Evolutionary conservation across 805 yeast species (phyloP), one percentile per base, ranked within the genome.

Genomic region (Starmera caribaea): DNA sequence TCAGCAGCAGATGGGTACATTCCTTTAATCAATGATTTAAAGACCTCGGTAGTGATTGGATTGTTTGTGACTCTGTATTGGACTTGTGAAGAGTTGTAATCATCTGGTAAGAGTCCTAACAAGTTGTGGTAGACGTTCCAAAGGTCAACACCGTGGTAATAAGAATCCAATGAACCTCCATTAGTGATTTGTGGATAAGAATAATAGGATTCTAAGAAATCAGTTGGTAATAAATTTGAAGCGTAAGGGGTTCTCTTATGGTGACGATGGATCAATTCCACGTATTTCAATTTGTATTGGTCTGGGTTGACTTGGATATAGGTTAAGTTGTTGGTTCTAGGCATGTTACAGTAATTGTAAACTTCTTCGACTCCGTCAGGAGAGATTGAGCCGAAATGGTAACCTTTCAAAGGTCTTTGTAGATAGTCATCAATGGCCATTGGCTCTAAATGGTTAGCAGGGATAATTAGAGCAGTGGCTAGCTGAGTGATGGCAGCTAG

Each of bases 341-440:
- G 73, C 71, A 67, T 68, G 46, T 60, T 60, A 46, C 73, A 67
- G 48, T 64, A 67, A 54, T 66, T 59, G 48, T 67, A 67, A 12
- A 45, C 51, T 27, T 67, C 66, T 34, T 59, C 59, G 15, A 41
- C 48, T 14, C 55, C 59, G 12, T 39, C 12, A 21, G 48, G 49
- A 28, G 39, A 37, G 11, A 49, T 44, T 2, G 57, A 52, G 6
- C 55, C 57, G 28, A 41, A 41, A 21, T 51, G 49, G 42, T 36
- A 49, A 3, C 55, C 55, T 13, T 33, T n/a, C 16, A 48, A 38
- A 8, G 57, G 55, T 31, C 40, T 41, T 16, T 33, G 29, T 5
- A 52, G 31, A 30, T 39, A 49, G 16, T 42, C 45, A 16, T 46
- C 43, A 21, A 54, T 49, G 9, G 45, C 32, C 8, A 42, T 31